A percentile compares a stretch with the other conserved stretches of the same genome.
These are phyloP conservation scores for Penicillium lividum DNA, from an alignment of 495 filamentous ascomycete species.

Conservation along the genomic window DNA sequence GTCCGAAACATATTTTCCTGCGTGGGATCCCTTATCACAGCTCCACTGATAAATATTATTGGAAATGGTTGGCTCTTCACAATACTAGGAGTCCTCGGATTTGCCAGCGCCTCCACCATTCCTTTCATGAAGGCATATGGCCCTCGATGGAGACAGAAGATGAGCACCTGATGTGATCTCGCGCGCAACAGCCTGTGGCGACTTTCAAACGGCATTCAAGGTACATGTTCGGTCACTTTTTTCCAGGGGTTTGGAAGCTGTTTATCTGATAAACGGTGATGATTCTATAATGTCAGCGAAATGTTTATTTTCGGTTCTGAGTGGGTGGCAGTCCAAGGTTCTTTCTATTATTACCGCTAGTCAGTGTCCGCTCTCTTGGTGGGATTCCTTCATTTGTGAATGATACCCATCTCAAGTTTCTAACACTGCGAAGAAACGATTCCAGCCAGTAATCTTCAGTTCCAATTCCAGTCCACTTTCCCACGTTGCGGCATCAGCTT, in stretches of 20 bases:
- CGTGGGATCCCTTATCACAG: slow-evolving; percentile 70
- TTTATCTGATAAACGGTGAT: neutral
- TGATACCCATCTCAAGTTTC: neutral
- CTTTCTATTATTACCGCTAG: neutral
- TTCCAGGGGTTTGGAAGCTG: neutral
- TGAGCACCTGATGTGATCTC: slow-evolving; percentile 37
- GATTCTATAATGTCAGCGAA: neutral
- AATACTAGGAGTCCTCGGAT: slow-evolving; percentile 65
- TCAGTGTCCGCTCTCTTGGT: neutral
- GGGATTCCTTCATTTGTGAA: neutral
- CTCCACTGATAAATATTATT: slow-evolving; percentile 76
- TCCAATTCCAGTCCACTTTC: too few species aligned
- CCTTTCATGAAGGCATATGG: slow-evolving; percentile 67
- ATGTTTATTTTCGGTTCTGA: neutral
- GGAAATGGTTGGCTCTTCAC: slow-evolving; percentile 92
- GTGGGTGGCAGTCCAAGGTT: neutral
- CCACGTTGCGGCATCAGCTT: too few species aligned
- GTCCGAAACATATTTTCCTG: slow-evolving; percentile 85
- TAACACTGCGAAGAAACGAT: neutral
- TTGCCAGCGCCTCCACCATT: slow-evolving; percentile 56
- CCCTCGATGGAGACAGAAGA: slow-evolving; percentile 64
- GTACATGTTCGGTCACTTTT: neutral
- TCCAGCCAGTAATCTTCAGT: neutral
- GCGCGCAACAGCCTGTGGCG: neutral
- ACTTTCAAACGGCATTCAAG: neutral